Evolutionary conservation across 2,329 filamentous ascomycete species (phyloP).

Genomic region (Curvularia spicifera): DNA sequence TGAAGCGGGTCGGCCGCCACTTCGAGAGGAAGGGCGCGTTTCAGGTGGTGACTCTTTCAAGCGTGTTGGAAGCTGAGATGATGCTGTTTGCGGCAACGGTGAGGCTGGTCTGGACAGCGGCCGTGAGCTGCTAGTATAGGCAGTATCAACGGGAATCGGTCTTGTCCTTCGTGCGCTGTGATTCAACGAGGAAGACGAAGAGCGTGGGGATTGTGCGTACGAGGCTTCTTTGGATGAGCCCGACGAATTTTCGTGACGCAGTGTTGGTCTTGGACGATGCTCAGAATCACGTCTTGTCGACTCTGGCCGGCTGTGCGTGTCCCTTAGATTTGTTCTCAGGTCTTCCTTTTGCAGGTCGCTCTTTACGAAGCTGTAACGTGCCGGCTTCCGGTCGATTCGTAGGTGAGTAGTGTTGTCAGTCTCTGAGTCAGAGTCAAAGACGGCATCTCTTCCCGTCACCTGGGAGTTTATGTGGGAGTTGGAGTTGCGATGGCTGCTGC

Average conservation of each 20-base stretch:
- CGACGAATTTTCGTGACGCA: constrained; percentile 31
- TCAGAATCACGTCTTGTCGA: constrained; percentile 24
- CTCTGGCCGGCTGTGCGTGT: constrained; percentile 28
- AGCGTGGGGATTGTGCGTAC: constrained; percentile 39
- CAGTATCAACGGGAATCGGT: constrained; percentile 29
- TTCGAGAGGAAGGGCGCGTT: constrained; percentile 40
- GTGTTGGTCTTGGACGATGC: constrained; percentile 20
- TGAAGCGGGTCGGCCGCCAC: constrained; percentile 33
- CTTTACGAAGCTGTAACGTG: constrained; percentile 51
- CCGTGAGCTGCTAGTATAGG: constrained; percentile 25
- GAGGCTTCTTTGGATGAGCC: constrained; percentile 38
- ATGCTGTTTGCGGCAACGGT: constrained; percentile 31
- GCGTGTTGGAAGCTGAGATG: constrained; percentile 39
- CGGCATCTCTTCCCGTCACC: constrained; percentile 29
- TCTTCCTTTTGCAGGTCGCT: constrained; percentile 46
- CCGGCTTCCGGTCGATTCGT: constrained; percentile 43
- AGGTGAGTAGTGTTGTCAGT: constrained; percentile 36
- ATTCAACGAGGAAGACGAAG: constrained; percentile 41
- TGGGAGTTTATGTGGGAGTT: constrained; percentile 31
- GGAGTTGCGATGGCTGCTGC: constrained; percentile 37
- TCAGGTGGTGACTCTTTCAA: constrained; percentile 31
- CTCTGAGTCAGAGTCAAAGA: constrained; percentile 44
- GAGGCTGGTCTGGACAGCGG: constrained; percentile 37
- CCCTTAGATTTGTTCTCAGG: constrained; percentile 34
- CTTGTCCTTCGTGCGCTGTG: constrained; percentile 24